Base-by-base conservation (phyloP, 1,139 yeast genomes). In the Citeromyces hawaiiensis region DNA sequence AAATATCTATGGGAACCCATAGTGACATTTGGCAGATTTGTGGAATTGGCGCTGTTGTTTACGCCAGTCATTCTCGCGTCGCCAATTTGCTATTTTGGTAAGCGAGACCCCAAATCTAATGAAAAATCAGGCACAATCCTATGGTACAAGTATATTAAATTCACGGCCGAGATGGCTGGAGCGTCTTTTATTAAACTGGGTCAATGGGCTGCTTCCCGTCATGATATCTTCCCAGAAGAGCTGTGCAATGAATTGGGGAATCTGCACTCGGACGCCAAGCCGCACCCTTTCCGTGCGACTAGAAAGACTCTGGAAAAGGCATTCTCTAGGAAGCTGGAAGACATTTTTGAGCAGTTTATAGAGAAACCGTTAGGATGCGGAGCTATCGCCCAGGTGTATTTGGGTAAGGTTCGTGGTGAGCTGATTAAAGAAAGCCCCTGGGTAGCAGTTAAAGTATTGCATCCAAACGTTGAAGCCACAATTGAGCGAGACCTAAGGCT, bases 131-230 rank as follows among this genome's bases (percentile, higher is more conserved):
- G 96, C 0, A 73, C 88, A 1, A 51, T 68, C 21, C 39, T 76
- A 21, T 91, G 96, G 96, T 88, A 72, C 56, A 59, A 60, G 41
- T 63, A 78, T 43, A 59, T 88, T 34, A 68, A 88, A 39, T 63
- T 73, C 61, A 65, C 83, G 1, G 76, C 93, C 45, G 96, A 91
- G 55, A 47, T 66, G 23, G 96, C 96, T 0, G 98, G 98, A 1
- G 95, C 98, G 2, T 81, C 95, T 5, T 91, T 91, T 57, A 85
- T 91, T 45, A 91, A 91, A 58, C 68, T 91, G 46, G 98, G 97
- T 3, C 98, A 93, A 64, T 91, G 99, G 99, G 98, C 98, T 0
- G 97, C 97, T 3, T 83, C 96, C n/a, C 72, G 99, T 60, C 83
- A 95, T 0, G 99, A 91, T 58, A 83, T 91, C 35, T 88, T 91